Base-by-base conservation (phyloP, 306 rosid genomes). In the Glycine soja region DNA sequence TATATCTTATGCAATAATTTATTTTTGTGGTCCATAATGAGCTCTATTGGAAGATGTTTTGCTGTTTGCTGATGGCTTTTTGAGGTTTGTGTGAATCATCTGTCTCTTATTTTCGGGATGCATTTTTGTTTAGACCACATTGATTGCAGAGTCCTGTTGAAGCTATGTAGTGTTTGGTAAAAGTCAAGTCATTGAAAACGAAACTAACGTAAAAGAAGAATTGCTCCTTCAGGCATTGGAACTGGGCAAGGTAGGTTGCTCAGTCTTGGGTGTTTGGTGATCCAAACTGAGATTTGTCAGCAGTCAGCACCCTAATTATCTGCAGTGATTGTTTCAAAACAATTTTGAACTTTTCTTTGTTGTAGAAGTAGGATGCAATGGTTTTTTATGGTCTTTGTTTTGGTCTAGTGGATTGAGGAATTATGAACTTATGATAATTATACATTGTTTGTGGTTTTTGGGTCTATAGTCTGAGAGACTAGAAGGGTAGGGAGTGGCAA, bases 341-440 rank as follows among this genome's bases (percentile, higher is more conserved):
- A 50, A 53, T 63, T 56, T 47, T 45, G 54, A 56, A 6, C 2
- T 13, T 53, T 80, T 65, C 18, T 59, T 67, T 46, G 63, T 67
- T 53, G 54, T 45, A 12, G 2, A 45, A 70, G 32, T 83, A 75
- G 56, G 47, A 47, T 36, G 42, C 52, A 24, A 19, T 79, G 59
- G 50, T 59, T 43, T 8, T 45, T 32, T 63, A 42, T 56, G 74
- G 54, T 50, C 75, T 56, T 77, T 57, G 74, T 47, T 70, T 77
- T 57, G 74, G 38, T 70, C 7, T 52, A 8, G 73, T 12, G 10
- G 63, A 72, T 63, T 72, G 67, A 64, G 51, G 62, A 61, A 52
- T 45, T 19, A 47, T 36, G 57, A 52, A 14, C 57, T 52, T 4
- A 52, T 0, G 58, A 56, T 80, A 10, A 16, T 10, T 51, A 7